Base-by-base conservation (phyloP, 768 basidiomycete genomes). In the Leucogyrophana mollusca region DNA sequence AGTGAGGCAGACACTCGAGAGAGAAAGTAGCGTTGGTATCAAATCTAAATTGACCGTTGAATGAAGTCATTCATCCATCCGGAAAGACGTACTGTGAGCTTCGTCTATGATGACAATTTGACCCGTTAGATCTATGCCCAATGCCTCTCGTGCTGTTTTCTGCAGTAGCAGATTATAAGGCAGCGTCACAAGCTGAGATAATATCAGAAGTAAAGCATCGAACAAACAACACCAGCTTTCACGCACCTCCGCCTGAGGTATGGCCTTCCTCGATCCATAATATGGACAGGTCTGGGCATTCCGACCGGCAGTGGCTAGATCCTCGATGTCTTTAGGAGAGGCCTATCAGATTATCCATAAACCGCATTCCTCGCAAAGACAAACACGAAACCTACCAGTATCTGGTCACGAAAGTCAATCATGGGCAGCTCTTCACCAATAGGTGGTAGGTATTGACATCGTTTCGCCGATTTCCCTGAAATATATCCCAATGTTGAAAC, bases 71-170 rank as follows among this genome's bases (percentile, higher is more conserved):
- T 11, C 22, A 41, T 16, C 10, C 21, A 25, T 2, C n/a, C 20
- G 11, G 24, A 58, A 23, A 9, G 16, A 71, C 90, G 47, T 56
- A 94, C 92, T 97, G 65, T 99, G 95, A 0, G 95, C 95, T 70
- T 99, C 95, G 58, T 99, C 95, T 44, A 99, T 82, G 18, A 98
- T 76, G 23, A 99, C 80, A 14, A 97, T 73, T 56, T 96, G 92
- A 56, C 85, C 79, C 9, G 77, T 86, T 36, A 96, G 70, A 58
- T 90, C 80, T 47, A 99, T 94, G 2, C 88, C 88, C 0, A 97
- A 73, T 0, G 92, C 83, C 57, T 96, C 91, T 40, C 95, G 74
- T 2, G 94, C 90, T 1, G 78, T 76, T 50, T 80, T 85, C 51
- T 91, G 85, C 4, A 99, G 70, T 1, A 98, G 73, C 16, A 97